These are phyloP conservation scores for Botrytis byssoidea DNA, from an alignment of 2,329 filamentous ascomycete species.

Conservation along the genomic window DNA sequence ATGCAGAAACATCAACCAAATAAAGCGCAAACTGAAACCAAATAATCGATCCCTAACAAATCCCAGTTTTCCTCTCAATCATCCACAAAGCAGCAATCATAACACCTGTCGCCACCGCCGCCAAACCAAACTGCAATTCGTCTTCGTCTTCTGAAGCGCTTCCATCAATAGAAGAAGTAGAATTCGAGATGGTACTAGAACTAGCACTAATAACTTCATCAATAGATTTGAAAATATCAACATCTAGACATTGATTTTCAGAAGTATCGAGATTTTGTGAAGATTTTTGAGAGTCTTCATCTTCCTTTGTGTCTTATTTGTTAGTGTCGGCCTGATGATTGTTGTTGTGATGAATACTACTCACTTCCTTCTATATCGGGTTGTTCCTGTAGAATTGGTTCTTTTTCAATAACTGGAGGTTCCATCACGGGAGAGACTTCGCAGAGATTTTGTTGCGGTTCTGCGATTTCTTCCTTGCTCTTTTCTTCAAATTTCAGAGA, in stretches of 20 bases:
- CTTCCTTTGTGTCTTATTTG: background rate
- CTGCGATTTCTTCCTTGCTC: fast-evolving
- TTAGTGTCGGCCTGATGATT: too few species aligned
- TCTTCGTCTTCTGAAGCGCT: background rate
- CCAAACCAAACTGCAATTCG: background rate
- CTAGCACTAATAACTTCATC: background rate
- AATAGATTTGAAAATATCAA: fast-evolving
- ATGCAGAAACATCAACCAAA: background rate
- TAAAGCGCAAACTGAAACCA: background rate
- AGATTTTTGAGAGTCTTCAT: background rate
- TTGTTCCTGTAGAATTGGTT: background rate
- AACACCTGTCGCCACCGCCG: background rate
- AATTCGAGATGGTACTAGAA: background rate
- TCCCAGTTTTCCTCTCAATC: background rate
- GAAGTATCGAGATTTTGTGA: background rate
- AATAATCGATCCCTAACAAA: background rate
- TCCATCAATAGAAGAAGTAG: background rate
- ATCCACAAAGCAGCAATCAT: background rate
- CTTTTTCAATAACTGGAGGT: fast-evolving
- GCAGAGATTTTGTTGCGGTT: background rate
- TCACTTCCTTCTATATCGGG: background rate
- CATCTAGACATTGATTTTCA: background rate
- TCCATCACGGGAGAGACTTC: background rate
- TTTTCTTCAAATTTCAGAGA: fast-evolving
- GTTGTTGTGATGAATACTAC: background rate